Evolutionary conservation across 768 basidiomycete genomes (phyloP), one percentile per base, ranked within the genome.

Genomic region (Rhodotorula toruloides): DNA sequence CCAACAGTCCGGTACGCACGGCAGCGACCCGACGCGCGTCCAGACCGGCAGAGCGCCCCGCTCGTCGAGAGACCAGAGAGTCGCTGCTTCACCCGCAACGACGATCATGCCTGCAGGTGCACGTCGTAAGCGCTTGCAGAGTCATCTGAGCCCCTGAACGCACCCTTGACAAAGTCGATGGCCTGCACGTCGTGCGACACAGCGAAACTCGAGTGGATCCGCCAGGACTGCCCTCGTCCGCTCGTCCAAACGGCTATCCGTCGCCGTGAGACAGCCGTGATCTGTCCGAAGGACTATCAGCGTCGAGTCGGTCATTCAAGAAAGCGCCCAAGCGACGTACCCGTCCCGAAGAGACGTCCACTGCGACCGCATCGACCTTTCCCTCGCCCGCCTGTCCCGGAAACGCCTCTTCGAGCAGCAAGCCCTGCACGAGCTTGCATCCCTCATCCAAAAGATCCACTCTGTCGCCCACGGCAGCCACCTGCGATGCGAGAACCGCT

Each of bases 161-260:
- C 42, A 71, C 62, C 65, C 25, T 31, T 34, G 0, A 32, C 55
- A 25, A 63, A 61, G 63, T 71, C 65, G n/a, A 75, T 16, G 12
- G 65, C 31, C 0, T 9, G 7, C 3, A 72, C 62, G 3, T 19
- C 14, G 34, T 60, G 59, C 34, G 22, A 17, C 7, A 54, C 50
- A 0, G 43, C 47, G 57, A 74, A 69, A 22, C 63, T 69, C 44
- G 74, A 75, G 42, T 74, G 73, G 0, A 74, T 67, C 37, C 66
- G 57, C 67, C 70, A 75, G 1, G 21, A 13, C 12, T 48, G 12
- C 21, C 42, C 44, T 14, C 57, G 34, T 4, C 21, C 40, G 5
- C 53, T 34, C 53, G 53, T 11, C 73, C 68, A 74, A 17, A 70
- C 46, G 5, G 56, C 73, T 14, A 72, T 55, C 2, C 57, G 34